These are phyloP conservation scores for Arxiozyma slooffiae DNA, from an alignment of 1,139 yeast genomes.

Conservation along the genomic window DNA sequence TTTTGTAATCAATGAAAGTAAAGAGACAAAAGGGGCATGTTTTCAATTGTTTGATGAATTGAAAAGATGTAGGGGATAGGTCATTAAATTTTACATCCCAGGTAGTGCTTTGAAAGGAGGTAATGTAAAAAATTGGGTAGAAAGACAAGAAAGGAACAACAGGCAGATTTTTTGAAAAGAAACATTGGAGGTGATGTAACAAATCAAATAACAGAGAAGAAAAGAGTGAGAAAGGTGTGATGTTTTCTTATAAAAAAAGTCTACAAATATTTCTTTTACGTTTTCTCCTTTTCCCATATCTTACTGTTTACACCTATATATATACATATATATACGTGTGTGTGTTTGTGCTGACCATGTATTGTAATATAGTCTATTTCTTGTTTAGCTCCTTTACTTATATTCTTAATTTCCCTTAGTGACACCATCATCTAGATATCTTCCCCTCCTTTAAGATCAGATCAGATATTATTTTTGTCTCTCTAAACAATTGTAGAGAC, in stretches of 20 bases:
- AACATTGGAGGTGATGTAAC: conserved; percentile 12
- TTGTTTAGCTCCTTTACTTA: too few species aligned
- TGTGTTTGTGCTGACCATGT: too few species aligned
- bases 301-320: too few species aligned
- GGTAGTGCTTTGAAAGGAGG: conserved; percentile 77
- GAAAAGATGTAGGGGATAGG: conserved; percentile 80
- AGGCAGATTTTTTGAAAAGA: conserved; percentile 31
- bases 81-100: conserved; percentile 85
- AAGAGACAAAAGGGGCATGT: conserved; percentile 65
- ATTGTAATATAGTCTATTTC: too few species aligned
- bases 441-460: too few species aligned
- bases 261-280: not conserved
- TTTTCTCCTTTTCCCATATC: not conserved
- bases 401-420: too few species aligned
- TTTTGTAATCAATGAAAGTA: conserved; percentile 65
- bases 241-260: too few species aligned
- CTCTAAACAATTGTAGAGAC: too few species aligned
- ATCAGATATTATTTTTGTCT: too few species aligned
- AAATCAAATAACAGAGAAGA: conserved; percentile 8
- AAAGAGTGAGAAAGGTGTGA: conserved; percentile 1
- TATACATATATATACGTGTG: too few species aligned
- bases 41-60: conserved; percentile 81
- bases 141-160: conserved; percentile 43
- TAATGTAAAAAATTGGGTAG: conserved; percentile 53
- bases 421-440: too few species aligned